Conservation (phyloP, 1,284 basidiomycete genomes). For the Sphagnurus paluster region DNA sequence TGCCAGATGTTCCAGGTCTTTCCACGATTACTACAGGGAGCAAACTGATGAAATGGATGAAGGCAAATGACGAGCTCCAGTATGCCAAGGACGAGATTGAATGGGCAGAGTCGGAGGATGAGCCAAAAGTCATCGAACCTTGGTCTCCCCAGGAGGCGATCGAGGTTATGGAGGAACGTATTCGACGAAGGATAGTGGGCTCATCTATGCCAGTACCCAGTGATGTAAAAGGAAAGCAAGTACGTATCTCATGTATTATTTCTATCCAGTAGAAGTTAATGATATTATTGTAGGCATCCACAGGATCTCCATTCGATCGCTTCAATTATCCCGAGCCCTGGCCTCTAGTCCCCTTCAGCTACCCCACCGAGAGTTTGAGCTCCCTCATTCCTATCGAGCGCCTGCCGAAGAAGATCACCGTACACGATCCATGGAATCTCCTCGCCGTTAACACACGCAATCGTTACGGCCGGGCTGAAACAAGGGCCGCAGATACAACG, state of each 20-base stretch:
- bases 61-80: constrained; percentile 32
- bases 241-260: neutral
- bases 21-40: constrained; percentile 35
- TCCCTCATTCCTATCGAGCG: constrained; percentile 29
- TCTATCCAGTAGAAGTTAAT: too few relatives aligned
- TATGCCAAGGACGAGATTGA: constrained; percentile 30
- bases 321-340: constrained; percentile 34
- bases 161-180: constrained; percentile 4
- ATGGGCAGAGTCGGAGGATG: constrained; percentile 37
- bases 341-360: constrained; percentile 32
- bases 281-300: constrained; percentile 10
- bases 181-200: constrained; percentile 2
- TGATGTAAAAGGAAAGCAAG: neutral
- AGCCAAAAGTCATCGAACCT: constrained; percentile 30
- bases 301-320: constrained; percentile 24
- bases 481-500: neutral
- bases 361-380: constrained; percentile 23
- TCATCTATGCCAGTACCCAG: neutral
- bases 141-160: constrained; percentile 28
- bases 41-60: constrained; percentile 33
- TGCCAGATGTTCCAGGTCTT: constrained; percentile 16
- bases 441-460: constrained; percentile 20
- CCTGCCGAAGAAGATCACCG: constrained; percentile 34
- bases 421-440: constrained; percentile 35
- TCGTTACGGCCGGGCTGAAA: neutral